Evolutionary conservation across 495 filamentous ascomycete species (phyloP), one percentile per base, ranked within the genome.

Genomic region (Penicillium roqueforti): DNA sequence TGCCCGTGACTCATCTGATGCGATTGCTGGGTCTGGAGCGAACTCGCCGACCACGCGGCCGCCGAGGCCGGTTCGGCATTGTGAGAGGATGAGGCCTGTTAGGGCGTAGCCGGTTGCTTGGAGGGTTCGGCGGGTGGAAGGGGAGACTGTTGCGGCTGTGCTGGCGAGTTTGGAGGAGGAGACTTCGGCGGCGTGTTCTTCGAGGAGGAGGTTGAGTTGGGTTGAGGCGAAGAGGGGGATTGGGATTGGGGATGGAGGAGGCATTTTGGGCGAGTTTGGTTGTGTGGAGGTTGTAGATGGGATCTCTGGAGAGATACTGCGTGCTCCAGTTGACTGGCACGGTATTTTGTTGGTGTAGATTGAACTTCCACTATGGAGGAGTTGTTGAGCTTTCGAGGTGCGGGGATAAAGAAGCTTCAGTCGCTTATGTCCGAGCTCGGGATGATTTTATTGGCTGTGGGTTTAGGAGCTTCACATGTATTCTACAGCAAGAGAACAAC

Each of bases 41-140:
- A 97, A 85, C 61, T 96, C 91, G 16, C 96, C 71, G 3, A 98
- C 84, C 0, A 88, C 88, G 34, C 89, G 87, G 1, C 93, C 95
- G 19, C 92, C 95, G 8, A 96, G 72, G 0, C 93, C 95, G 0
- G 93, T 97, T n/a, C 92, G 86, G 67, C 88, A 88, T 45, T 86
- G 83, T n/a, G 78, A 68, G 11, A 95, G 71, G 18, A 79, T 61
- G 3, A 98, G 79, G 56, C 95, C 96, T 0, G 86, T 86, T 29
- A 97, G 74, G 1, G 95, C 93, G 58, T 96, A 80, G 36, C 93
- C 93, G 3, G 91, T 90, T 47, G 89, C 86, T 68, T 91, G 83
- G 20, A 98, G 84, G 0, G 83, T 77, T 0, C 81, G 71, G 14
- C 93, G 89, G 14, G 88, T 85, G 46, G 86, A 78, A 20, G 79